Evolutionary conservation across 2,329 filamentous ascomycete genomes (phyloP).

Genomic region (Aspergillus fumigatiaffinis): DNA sequence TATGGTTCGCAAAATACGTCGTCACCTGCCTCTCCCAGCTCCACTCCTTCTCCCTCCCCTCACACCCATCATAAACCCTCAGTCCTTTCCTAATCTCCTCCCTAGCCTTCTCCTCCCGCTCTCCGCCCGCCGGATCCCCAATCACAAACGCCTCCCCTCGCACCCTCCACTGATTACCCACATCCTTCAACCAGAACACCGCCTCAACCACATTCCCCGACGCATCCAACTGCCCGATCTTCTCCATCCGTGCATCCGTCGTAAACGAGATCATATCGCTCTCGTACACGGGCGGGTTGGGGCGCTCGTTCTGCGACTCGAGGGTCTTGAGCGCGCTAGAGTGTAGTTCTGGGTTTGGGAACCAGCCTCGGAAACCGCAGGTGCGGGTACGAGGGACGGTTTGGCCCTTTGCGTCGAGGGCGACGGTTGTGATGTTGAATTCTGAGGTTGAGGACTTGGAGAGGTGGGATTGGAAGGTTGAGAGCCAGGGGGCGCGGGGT

Average conservation of each 20-base stretch:
- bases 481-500: constrained; percentile 25
- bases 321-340: constrained; percentile 71
- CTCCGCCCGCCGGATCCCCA: constrained; percentile 61
- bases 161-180: constrained; percentile 78
- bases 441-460: constrained; percentile 19
- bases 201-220: constrained; percentile 72
- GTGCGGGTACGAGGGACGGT: constrained; percentile 45
- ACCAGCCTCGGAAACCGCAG: constrained; percentile 84
- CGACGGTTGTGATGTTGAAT: constrained; percentile 27
- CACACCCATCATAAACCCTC: constrained; percentile 41
- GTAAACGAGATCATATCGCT: constrained; percentile 80
- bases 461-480: constrained; percentile 23
- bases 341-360: constrained; percentile 60
- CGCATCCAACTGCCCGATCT: constrained; percentile 67
- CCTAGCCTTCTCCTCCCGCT: constrained; percentile 46
- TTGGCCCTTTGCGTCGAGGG: constrained; percentile 10
- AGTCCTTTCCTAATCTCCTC: constrained; percentile 57
- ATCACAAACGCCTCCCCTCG: constrained; percentile 73
- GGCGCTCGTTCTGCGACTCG: constrained; percentile 30
- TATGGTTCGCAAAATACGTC: constrained; percentile 84
- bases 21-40: constrained; percentile 76
- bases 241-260: constrained; percentile 84
- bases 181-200: constrained; percentile 72
- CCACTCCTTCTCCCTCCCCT: constrained; percentile 51
- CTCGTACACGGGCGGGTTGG: constrained; percentile 67